Evolutionary conservation across 768 basidiomycete species (phyloP).

Genomic region (Rhodotorula kratochvilovae): DNA sequence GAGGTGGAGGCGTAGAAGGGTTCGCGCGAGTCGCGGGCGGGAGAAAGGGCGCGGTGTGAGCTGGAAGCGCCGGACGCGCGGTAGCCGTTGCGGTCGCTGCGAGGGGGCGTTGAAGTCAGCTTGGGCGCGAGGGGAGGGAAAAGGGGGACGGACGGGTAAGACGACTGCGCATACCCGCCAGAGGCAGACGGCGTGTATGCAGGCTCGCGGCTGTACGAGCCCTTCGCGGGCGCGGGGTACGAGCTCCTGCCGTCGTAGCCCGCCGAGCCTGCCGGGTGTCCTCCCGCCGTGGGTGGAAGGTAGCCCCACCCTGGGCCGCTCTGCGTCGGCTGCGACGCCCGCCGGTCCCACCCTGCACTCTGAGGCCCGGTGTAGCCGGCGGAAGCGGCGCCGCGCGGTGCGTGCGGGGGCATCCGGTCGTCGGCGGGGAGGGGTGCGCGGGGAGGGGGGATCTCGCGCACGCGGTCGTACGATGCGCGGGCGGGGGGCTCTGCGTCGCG

Average conservation of each 20-base stretch:
- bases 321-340: neutral
- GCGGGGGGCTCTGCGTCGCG: neutral
- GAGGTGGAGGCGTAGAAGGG: neutral
- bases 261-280: neutral
- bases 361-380: neutral
- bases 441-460: neutral
- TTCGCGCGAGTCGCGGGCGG: neutral
- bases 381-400: neutral
- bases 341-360: neutral
- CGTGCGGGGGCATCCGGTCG: neutral
- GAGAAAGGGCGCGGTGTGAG: neutral
- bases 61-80: neutral
- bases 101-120: neutral
- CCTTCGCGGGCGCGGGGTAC: neutral
- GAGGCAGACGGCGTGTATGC: neutral
- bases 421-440: neutral
- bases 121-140: neutral
- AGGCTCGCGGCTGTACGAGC: neutral
- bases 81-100: conserved; percentile 9
- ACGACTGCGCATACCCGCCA: no score
- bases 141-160: no score
- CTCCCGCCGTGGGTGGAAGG: neutral
- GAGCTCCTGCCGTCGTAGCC: neutral
- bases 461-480: neutral
- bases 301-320: neutral